Evolutionary conservation across 75 land plant genomes (phyloP), one percentile per base, ranked within the genome.

Genomic region (Pinus tabuliformis): DNA sequence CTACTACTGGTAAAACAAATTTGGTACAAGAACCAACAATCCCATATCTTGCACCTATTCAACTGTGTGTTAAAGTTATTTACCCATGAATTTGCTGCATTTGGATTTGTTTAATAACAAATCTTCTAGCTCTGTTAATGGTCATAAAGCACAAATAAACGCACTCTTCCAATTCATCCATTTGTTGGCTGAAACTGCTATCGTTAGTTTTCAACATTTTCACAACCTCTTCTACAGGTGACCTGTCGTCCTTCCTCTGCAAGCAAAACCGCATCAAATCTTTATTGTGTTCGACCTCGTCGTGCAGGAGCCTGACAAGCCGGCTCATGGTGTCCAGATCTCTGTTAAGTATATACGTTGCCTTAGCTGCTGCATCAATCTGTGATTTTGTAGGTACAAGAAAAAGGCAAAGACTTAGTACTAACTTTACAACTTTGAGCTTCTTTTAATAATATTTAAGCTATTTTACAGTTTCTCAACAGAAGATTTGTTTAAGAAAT

Each of bases 141-240:
- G 80, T 82, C 28, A 78, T 59, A 59, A 91, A 77, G 76, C 93
- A 89, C 74, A 89, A 61, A 77, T 81, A 86, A 39, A 89, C 82
- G 62, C 76, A 85, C 57, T 86, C 81, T 61, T 91, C 91, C 75
- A 91, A 81, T 83, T 91, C 93, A 9, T 89, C 81, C 59, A 91
- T 21, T 74, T 82, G 86, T 58, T 86, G 83, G 71, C 79, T 12
- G n/a, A 88, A 84, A 62, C 54, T 26, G 3, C 17, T 62, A 36
- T 84, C 77, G 18, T 73, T 76, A 4, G 22, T 81, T 16, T 64
- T 57, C 59, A 91, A 60, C 72, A 86, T 86, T 56, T 56, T 86
- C 71, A 81, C 75, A 42, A 83, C 83, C 62, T 91, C 84, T 52
- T 65, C 76, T 81, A 85, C 61, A 63, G 84, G 62, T 5, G 77